A percentile compares a stretch with the other conserved stretches of the same genome.
Conservation (phyloP, 495 filamentous ascomycete genomes). For the Hypoxylon fragiforme region DNA sequence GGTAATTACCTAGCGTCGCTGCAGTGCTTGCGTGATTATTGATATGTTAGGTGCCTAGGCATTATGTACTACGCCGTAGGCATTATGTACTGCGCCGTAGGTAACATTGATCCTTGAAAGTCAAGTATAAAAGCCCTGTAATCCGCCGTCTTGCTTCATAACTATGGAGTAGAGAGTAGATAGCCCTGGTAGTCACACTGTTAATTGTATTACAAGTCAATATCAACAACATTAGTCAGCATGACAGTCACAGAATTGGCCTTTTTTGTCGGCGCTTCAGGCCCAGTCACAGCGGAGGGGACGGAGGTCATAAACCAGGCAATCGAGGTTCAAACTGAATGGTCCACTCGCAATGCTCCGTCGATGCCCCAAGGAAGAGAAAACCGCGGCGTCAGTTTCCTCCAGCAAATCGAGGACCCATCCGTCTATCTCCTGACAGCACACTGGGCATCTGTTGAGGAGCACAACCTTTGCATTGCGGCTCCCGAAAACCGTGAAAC, state of each 20-base stretch:
- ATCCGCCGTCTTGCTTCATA: no score
- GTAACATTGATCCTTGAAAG: no score
- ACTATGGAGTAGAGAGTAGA: no score
- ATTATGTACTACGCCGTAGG: no score
- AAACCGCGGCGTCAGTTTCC: slow-evolving; percentile 37
- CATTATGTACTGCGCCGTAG: no score
- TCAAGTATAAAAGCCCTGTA: no score
- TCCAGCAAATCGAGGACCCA: slow-evolving; percentile 54
- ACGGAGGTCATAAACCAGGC: slow-evolving; percentile 33
- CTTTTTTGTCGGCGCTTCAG: slow-evolving; percentile 44
- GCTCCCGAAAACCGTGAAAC: slow-evolving; percentile 39
- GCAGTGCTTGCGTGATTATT: no score
- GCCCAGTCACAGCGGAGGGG: slow-evolving; percentile 25
- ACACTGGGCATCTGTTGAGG: slow-evolving; percentile 52
- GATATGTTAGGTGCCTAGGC: no score
- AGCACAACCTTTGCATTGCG: slow-evolving; percentile 54
- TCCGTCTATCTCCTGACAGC: slow-evolving; percentile 52
- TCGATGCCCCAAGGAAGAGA: slow-evolving; percentile 22
- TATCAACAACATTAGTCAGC: slow-evolving; percentile 9
- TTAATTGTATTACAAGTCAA: not conserved
- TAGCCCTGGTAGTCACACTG: not conserved
- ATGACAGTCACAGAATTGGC: slow-evolving; percentile 61
- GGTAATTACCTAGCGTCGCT: no score
- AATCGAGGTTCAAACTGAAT: slow-evolving; percentile 41
- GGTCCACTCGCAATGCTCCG: slow-evolving; percentile 41